Conservation (phyloP, 805 yeast species). For the Scheffersomyces lignosus region DNA sequence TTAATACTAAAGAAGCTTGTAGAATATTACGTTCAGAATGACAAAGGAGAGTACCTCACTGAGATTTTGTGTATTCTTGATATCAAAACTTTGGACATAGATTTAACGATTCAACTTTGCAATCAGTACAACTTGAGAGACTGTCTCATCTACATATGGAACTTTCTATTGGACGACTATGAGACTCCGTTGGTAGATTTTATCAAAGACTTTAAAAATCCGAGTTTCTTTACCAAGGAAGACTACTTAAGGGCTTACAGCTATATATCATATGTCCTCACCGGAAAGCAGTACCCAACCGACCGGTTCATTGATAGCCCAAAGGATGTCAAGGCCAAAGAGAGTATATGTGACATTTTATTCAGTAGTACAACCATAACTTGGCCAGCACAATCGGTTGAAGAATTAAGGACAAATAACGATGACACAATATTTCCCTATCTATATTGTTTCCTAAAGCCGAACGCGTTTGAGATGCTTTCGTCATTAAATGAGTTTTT, state of each 20-base stretch:
- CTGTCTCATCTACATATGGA: conserved; percentile 71
- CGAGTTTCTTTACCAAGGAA: conserved; percentile 6
- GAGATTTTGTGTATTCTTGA: conserved; percentile 71
- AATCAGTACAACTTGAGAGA: conserved; percentile 56
- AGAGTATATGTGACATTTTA: conserved; percentile 52
- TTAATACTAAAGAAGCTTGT: conserved; percentile 62
- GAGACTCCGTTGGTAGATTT: conserved; percentile 68
- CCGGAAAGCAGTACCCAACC: conserved; percentile 82
- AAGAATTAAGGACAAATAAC: background rate
- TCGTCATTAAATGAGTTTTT: conserved; percentile 76
- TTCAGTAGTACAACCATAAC: conserved; percentile 55
- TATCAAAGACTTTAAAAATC: conserved; percentile 31
- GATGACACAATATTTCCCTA: conserved; percentile 55
- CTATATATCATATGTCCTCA: conserved; percentile 66
- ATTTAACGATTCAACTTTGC: conserved; percentile 68
- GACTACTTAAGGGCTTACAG: conserved; percentile 29
- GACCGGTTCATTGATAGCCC: conserved; percentile 43
- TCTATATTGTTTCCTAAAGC: conserved; percentile 54
- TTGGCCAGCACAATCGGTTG: conserved; percentile 32
- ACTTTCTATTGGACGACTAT: conserved; percentile 65
- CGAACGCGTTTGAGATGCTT: conserved; percentile 59
- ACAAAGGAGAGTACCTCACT: conserved; percentile 54
- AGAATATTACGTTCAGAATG: conserved; percentile 39
- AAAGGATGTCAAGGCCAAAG: conserved; percentile 44
- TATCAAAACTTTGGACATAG: conserved; percentile 69